Base-by-base conservation (phyloP, 2,329 filamentous ascomycete genomes). In the Apiospora koreana region DNA sequence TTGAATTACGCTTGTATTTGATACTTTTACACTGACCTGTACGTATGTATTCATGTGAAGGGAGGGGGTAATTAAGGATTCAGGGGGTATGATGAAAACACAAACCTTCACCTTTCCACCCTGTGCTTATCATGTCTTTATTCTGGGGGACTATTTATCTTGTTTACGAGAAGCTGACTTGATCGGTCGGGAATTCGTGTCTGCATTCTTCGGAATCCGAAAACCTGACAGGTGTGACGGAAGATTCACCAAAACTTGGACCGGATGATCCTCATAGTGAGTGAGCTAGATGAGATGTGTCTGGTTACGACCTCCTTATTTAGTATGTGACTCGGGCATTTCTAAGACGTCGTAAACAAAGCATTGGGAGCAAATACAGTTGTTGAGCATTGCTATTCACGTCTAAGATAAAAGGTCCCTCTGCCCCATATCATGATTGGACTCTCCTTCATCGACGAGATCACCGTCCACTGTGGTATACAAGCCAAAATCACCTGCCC, bases 401-500 rank as follows among this genome's bases (percentile, higher is more conserved):
- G 23, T 50, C 23, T 50, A 28, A 58, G 46, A 50, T 50, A 23
- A 28, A 16, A 10, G 9, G 10, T 4, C 12, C 23, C 10, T 50
- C 38, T 50, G 23, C 6, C 4, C 23, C 46, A 16, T 50, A 28
- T 50, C 46, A 14, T 2, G 46, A 25, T 10, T 14, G 9, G 3
- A 9, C n/a, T n/a, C 46, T 48, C 21, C 48, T 28, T 3, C 23
- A 50, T 2, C 1, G 48, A n/a, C 23, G 10, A 28, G 23, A 50
- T 14, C 23, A 31, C 28, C 54, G n/a, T 35, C 28, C 28, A 54
- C 21, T 18, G 8, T n/a, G 28, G 38, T 38, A 9, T 10, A n/a
- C 54, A n/a, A 35, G 8, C 18, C 10, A 7, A 25, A 12, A 62
- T 62, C 54, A 38, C 31, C 77, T 75, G 18, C 80, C 78, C 68